A percentile compares a stretch with the other conserved stretches of the same genome.
Conservation (phyloP, 2,329 filamentous ascomycete genomes). For the Colletotrichum somersetense region DNA sequence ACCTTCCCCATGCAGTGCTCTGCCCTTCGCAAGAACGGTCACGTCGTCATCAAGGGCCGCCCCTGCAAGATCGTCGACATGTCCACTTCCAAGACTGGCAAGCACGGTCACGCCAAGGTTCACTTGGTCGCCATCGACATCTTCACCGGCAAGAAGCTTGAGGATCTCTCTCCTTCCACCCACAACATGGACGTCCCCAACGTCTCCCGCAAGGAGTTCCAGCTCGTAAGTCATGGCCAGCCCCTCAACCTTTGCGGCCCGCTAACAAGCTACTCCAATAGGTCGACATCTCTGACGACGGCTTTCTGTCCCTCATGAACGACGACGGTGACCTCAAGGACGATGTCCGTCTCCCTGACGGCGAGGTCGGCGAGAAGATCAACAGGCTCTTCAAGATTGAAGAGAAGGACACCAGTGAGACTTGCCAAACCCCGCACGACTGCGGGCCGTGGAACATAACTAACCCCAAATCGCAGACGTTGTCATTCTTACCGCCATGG, state of each 20-base stretch:
- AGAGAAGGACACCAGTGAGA: slow-evolving; percentile 95
- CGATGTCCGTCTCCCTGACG: slow-evolving; percentile 93
- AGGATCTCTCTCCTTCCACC: slow-evolving; percentile 98
- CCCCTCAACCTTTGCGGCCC: slow-evolving; percentile 18
- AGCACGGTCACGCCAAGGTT: slow-evolving; percentile 99
- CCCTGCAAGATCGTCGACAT: slow-evolving; percentile 99
- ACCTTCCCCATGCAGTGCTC: slow-evolving; percentile 99
- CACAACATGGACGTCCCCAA: slow-evolving; percentile 98
- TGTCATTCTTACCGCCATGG: slow-evolving; percentile 94
- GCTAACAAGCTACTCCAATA: slow-evolving; percentile 52
- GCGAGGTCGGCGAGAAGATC: slow-evolving; percentile 90
- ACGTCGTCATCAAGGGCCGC: slow-evolving; percentile 98
- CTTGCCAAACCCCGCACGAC: not conserved
- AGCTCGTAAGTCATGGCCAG: slow-evolving; percentile 79
- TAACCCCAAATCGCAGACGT: slow-evolving; percentile 71
- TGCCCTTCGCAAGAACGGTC: slow-evolving; percentile 98
- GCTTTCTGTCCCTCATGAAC: slow-evolving; percentile 93
- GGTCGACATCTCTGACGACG: slow-evolving; percentile 95
- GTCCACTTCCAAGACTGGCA: slow-evolving; percentile 99
- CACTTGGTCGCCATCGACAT: slow-evolving; percentile 98
- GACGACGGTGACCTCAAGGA: slow-evolving; percentile 91
- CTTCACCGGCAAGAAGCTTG: slow-evolving; percentile 99
- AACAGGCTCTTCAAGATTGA: slow-evolving; percentile 81
- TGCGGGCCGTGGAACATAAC: slow-evolving; percentile 29
- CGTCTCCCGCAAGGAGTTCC: slow-evolving; percentile 90